Evolutionary conservation across 306 rosid species (phyloP), one percentile per base, ranked within the genome.

Genomic region (Cyclanthera cordifolia): DNA sequence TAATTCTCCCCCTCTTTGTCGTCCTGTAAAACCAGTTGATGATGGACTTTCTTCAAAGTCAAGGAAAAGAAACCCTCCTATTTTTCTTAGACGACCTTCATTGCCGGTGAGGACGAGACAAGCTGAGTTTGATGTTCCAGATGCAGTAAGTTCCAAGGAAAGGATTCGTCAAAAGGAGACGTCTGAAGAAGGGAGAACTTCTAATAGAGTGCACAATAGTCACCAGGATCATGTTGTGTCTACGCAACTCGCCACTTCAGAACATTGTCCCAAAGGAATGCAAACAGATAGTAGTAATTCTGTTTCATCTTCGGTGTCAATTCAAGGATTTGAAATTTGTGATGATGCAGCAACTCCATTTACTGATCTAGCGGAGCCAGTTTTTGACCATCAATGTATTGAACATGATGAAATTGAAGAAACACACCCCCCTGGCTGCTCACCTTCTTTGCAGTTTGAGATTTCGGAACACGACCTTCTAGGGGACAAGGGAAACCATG

Each of bases 21-120:
- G 60, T 54, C 73, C 85, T 57, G 32, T 70, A 34, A 93, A 90
- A 81, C 95, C 80, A 71, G 72, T 76, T 63, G 99, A 82, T 67
- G 97, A 87, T 72, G 95, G 94, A 71, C 72, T 82, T 85, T 74
- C 85, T 77, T 59, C 86, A 16, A 93, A 75, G 77, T 74, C 85
- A 52, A 82, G 90, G 81, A 94, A 82, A 81, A 80, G 75, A 82
- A 90, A 90, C 10, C 96, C 99, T 24, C 94, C 99, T 16, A 76
- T 61, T 74, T 70, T 83, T 53, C 84, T 79, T 53, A 79, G 82
- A 71, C 86, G 89, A 28, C 73, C 85, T 34, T 73, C 96, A 19
- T 88, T 86, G 79, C 80, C 87, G 1, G 86, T 70, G 46, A 76
- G 84, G 75, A 75, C 75, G 80, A 88, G 78, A 86, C 85, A 83